These are phyloP conservation scores for Schoenoplectus tabernaemontani DNA, from an alignment of 202 grass and related monocot genomes.

Conservation along the genomic window DNA sequence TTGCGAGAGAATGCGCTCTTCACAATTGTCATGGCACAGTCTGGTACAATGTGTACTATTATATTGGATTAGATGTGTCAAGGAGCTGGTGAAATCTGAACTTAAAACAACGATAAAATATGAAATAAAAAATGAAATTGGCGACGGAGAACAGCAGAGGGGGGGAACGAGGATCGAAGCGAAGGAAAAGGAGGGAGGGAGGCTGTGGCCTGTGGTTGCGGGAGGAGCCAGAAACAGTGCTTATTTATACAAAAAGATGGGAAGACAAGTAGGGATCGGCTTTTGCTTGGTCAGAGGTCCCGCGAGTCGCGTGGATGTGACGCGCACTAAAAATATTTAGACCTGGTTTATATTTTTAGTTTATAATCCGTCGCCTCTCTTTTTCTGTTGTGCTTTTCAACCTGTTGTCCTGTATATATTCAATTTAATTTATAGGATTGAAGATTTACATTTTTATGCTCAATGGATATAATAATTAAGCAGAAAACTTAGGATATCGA, in stretches of 20 bases:
- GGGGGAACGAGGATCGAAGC: neutral
- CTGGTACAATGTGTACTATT: neutral
- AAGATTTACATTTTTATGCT: neutral
- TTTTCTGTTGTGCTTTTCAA: too few species aligned
- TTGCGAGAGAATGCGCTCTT: slow-evolving; percentile 14
- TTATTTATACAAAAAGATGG: neutral
- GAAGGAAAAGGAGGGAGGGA: neutral
- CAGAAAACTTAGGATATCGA: neutral
- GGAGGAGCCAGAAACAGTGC: neutral
- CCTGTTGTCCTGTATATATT: too few species aligned
- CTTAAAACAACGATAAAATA: neutral
- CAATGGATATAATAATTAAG: neutral
- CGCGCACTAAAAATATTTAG: slow-evolving; percentile 9
- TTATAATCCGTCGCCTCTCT: neutral
- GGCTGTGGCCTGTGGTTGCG: neutral
- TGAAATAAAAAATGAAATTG: neutral
- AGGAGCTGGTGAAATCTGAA: neutral
- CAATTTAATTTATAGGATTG: neutral
- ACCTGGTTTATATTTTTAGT: neutral
- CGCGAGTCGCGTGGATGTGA: slow-evolving; percentile 2
- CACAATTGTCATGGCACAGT: slow-evolving; percentile 15
- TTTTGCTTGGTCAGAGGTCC: neutral
- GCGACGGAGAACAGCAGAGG: neutral
- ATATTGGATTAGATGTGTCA: neutral
- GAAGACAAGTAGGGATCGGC: slow-evolving; percentile 13